Percentiles rank a stretch among this genome's conserved stretches.
phyloP scores from a whole-genome alignment of 169 alveolate genomes.

The Neospora caninum region DNA sequence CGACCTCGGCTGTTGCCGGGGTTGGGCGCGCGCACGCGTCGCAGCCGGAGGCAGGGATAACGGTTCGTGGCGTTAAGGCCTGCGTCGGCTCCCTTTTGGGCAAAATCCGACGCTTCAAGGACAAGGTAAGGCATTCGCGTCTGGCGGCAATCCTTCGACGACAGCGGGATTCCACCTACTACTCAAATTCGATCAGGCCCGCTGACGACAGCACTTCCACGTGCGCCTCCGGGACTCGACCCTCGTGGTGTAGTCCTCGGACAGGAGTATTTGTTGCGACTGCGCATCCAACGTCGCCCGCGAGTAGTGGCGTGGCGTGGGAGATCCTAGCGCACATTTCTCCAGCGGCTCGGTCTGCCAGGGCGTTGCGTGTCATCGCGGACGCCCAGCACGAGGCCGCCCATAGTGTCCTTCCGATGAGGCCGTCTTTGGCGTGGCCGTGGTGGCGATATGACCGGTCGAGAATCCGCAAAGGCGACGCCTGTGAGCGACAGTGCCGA shows the following conservation, averaged over 20 bases:
- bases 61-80: background rate
- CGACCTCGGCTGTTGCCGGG: no score
- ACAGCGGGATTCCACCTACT: background rate
- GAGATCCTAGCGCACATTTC: background rate
- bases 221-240: background rate
- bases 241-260: background rate
- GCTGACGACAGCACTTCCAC: no score
- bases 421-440: background rate
- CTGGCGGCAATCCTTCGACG: no score
- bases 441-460: background rate
- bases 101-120: background rate
- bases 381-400: background rate
- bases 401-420: background rate
- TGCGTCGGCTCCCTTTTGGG: background rate
- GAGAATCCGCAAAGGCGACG: background rate
- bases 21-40: no score
- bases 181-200: no score
- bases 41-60: background rate
- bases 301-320: background rate
- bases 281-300: background rate
- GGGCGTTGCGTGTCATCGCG: background rate
- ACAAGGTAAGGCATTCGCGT: no score
- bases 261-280: background rate
- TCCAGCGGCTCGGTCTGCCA: background rate
- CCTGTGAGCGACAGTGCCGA: background rate